Base-by-base conservation (phyloP, 2,329 filamentous ascomycete genomes). In the Phaeoacremonium minimum region DNA sequence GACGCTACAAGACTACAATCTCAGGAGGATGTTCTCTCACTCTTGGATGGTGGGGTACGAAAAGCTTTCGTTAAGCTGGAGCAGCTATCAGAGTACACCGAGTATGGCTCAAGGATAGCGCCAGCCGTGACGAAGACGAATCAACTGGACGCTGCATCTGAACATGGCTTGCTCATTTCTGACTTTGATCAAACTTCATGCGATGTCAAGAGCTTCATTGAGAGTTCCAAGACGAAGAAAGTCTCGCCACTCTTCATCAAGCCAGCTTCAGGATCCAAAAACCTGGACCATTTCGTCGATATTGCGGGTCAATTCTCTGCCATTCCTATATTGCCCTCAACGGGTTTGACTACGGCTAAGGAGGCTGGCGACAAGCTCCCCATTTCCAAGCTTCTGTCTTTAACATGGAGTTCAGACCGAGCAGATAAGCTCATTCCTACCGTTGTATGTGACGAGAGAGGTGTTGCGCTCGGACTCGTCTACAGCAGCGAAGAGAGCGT, bases 401-500 rank as follows among this genome's bases (percentile, higher is more conserved):
- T 78, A 3, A 80, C 82, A 45, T 89, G 89, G 63, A 83, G 76
- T 44, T 87, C 86, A 28, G 93, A 98, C 60, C 77, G 89, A 45
- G 63, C 79, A 4, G 94, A 96, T 55, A 84, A 85, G 7, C 73
- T 98, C 7, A 80, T 95, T 48, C 84, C 93, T 2, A 98, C 93
- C 0, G 77, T 95, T 4, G 93, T 98, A 7, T 89, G 86, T 2
- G 88, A 98, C 56, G 87, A 95, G 68, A 72, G 84, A 33, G 90
- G 89, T 2, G 71, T 85, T 15, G 87, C 88, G 7, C 69, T 98
- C 12, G 93, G 93, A 1, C 66, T 98, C 46, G 93, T 96, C 14
- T 98, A 96, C 71, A 95, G 90, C 63, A 96, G 87, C 55, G 80
- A 85, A 45, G 87, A 94, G 60, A 97, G 91, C 57, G 80, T 98